Conservation (phyloP, 768 basidiomycete genomes). For the Termitomyces sp. region DNA sequence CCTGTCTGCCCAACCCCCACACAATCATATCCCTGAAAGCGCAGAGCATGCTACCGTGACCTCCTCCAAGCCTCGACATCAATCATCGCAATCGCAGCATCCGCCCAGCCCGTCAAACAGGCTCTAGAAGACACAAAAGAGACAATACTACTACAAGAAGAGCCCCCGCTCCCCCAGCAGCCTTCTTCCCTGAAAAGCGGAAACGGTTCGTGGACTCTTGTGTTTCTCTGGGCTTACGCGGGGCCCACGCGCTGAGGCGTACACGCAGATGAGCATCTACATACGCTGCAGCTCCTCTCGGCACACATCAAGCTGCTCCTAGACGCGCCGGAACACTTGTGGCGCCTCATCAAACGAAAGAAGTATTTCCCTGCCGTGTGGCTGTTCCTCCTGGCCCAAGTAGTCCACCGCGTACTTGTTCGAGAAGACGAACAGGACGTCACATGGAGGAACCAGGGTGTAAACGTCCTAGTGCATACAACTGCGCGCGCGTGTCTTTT, state of each 20-base stretch:
- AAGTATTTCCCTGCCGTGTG: slow-evolving; percentile 80
- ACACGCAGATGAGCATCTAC: slow-evolving; percentile 56
- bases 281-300: slow-evolving; percentile 66
- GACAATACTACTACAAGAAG: slow-evolving; percentile 42
- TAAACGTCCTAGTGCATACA: slow-evolving; percentile 54
- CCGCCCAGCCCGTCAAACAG: slow-evolving; percentile 58
- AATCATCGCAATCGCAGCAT: slow-evolving; percentile 69
- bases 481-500: too few relatives aligned
- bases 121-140: slow-evolving; percentile 59
- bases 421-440: slow-evolving; percentile 60
- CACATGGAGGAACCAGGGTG: slow-evolving; percentile 50
- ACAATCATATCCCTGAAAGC: slow-evolving; percentile 53
- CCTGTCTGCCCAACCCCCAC: background rate
- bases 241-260: background rate
- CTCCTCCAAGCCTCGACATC: slow-evolving; percentile 81
- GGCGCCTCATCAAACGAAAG: slow-evolving; percentile 79
- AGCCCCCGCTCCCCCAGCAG: slow-evolving; percentile 37
- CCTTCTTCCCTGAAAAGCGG: slow-evolving; percentile 29
- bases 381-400: slow-evolving; percentile 81
- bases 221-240: too few relatives aligned
- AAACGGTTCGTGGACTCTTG: slow-evolving; percentile 29
- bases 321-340: slow-evolving; percentile 88
- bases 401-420: slow-evolving; percentile 73
- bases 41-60: slow-evolving; percentile 86
- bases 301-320: slow-evolving; percentile 89